These are phyloP conservation scores for Conidiobolus incongruus DNA, from an alignment of 371 early-diverging fungal genomes.

Conservation along the genomic window DNA sequence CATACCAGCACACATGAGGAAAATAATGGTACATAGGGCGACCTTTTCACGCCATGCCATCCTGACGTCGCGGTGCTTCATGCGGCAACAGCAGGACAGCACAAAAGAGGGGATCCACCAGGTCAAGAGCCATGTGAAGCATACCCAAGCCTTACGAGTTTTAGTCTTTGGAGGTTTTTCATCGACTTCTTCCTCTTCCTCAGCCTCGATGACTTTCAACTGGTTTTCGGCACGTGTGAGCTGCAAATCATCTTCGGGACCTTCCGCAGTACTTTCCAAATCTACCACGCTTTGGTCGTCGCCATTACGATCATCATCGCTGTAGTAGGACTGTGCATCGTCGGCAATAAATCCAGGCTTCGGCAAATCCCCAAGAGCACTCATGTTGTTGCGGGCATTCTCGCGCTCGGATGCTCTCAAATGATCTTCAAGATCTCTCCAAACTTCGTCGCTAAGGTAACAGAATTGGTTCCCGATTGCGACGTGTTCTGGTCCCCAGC, in stretches of 20 bases:
- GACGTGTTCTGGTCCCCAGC: slow-evolving; percentile 10
- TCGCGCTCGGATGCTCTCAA: slow-evolving; percentile 49
- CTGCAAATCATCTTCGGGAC: neutral
- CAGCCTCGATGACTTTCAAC: neutral
- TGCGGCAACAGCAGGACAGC: slow-evolving; percentile 33
- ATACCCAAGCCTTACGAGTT: slow-evolving; percentile 42
- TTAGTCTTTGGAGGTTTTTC: slow-evolving; percentile 24
- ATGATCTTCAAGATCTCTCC: slow-evolving; percentile 58
- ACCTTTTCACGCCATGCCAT: slow-evolving; percentile 97
- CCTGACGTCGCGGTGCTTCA: slow-evolving; percentile 65
- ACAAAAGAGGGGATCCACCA: slow-evolving; percentile 51
- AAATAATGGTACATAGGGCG: slow-evolving; percentile 69
- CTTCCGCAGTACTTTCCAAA: neutral
- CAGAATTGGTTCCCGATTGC: slow-evolving; percentile 31
- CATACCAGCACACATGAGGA: slow-evolving; percentile 48
- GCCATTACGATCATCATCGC: slow-evolving; percentile 1
- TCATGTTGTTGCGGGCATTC: neutral
- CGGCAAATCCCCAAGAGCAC: slow-evolving; percentile 1
- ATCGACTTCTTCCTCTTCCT: slow-evolving; percentile 11
- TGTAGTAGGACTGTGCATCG: slow-evolving; percentile 2
- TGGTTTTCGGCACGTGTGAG: slow-evolving; percentile 1
- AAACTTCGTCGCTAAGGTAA: slow-evolving; percentile 41
- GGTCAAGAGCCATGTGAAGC: slow-evolving; percentile 39
- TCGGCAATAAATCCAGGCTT: neutral
- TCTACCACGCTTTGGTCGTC: neutral